These are phyloP conservation scores for Leccinum pseudoinsigne DNA, from an alignment of 1,284 basidiomycete species.

Conservation along the genomic window DNA sequence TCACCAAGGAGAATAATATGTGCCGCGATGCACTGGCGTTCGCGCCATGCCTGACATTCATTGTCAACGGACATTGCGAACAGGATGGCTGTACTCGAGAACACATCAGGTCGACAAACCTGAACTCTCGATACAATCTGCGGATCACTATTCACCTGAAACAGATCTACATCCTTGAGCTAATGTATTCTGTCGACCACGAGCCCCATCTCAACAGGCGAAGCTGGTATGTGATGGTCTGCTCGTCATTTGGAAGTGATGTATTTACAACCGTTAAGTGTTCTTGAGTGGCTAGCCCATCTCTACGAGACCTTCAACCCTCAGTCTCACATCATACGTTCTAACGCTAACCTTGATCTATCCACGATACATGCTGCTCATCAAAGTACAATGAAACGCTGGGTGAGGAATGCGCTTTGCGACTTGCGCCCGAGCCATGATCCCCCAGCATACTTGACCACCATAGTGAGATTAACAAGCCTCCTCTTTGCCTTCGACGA, in stretches of 20 bases:
- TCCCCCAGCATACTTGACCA: conserved; percentile 28
- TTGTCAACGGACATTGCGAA: conserved; percentile 38
- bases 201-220: neutral
- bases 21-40: conserved; percentile 34
- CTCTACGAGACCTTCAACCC: conserved; percentile 45
- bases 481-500: conserved; percentile 35
- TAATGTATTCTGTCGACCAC: conserved; percentile 22
- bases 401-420: conserved; percentile 41
- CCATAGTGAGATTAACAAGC: conserved; percentile 30
- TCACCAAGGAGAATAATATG: conserved; percentile 36
- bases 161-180: conserved; percentile 48
- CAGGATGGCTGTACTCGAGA: conserved; percentile 37
- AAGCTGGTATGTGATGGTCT: conserved; percentile 21
- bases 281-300: conserved; percentile 33
- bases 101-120: conserved; percentile 32
- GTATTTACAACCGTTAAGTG: conserved; percentile 6
- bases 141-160: conserved; percentile 46
- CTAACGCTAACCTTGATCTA: conserved; percentile 33
- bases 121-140: conserved; percentile 37
- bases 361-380: conserved; percentile 37
- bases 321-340: conserved; percentile 38
- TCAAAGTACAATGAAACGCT: conserved; percentile 38
- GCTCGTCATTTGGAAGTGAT: neutral
- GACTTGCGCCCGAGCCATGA: conserved; percentile 15
- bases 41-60: conserved; percentile 41